phyloP scores from a whole-genome alignment of 2,329 filamentous ascomycete genomes.

The Alternaria brassicicola region DNA sequence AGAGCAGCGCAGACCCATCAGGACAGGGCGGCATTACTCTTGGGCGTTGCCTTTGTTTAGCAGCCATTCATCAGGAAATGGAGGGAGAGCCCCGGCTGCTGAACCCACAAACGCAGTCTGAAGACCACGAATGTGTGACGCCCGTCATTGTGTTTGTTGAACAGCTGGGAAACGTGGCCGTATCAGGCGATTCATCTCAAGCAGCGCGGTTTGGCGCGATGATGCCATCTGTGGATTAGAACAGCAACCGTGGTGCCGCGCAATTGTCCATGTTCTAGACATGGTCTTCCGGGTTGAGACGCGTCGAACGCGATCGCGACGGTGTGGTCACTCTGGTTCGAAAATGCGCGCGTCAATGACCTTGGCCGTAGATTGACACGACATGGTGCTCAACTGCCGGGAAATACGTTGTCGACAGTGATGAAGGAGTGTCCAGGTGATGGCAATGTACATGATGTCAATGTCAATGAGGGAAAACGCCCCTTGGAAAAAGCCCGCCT shows the following conservation, averaged over 20 bases:
- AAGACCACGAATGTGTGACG: slow-evolving; percentile 31
- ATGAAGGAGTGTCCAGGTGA: background rate
- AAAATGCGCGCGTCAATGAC: background rate
- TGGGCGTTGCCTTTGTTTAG: slow-evolving; percentile 47
- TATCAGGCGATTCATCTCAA: background rate
- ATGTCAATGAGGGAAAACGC: background rate
- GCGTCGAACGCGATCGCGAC: background rate
- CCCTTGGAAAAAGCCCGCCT: background rate
- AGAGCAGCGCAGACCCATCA: slow-evolving; percentile 14
- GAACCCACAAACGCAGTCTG: slow-evolving; percentile 40
- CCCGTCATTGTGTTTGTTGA: slow-evolving; percentile 12
- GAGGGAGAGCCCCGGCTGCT: slow-evolving; percentile 30
- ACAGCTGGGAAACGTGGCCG: background rate
- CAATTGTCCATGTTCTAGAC: background rate
- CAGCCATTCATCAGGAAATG: slow-evolving; percentile 37
- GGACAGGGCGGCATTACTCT: slow-evolving; percentile 30
- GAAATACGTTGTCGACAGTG: background rate
- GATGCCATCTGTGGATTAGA: background rate
- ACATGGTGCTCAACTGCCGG: background rate
- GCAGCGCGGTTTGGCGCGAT: background rate
- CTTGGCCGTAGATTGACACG: background rate
- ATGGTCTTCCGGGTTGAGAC: background rate
- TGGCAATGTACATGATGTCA: background rate
- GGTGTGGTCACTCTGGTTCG: background rate
- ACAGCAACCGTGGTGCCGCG: background rate